Evolutionary conservation across 345 rosid genomes (phyloP), one percentile per base, ranked within the genome.

Genomic region (Toxicodendron radicans): DNA sequence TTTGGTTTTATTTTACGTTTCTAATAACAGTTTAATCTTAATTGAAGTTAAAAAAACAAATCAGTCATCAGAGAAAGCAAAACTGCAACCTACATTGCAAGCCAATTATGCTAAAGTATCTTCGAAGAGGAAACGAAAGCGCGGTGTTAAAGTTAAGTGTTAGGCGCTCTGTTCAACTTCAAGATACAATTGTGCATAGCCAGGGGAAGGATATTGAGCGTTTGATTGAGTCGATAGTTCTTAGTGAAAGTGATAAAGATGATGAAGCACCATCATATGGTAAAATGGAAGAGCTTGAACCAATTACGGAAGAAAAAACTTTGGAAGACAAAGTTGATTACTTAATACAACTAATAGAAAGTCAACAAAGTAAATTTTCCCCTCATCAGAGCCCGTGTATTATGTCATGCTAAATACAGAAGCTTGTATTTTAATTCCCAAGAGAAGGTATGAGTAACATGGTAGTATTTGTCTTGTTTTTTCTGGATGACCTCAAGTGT

Each of bases 351-450:
- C n/a, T n/a, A n/a, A n/a, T n/a, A n/a, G n/a, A n/a, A n/a, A n/a
- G n/a, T n/a, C n/a, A n/a, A n/a, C n/a, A 58, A 62, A 74, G 46
- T 46, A 65, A 58, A 43, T 68, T 71, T 67, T 66, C 66, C 18
- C 69, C 45, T 0, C 32, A 68, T 63, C 72, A 24, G 58, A 53
- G 38, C 60, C 62, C 81, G 13, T 17, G 53, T 43, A n/a, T n/a
- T 18, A 0, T 82, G 71, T 43, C 78, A 71, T 66, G 20, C 75
- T 58, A 74, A 74, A 41, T n/a, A n/a, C n/a, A n/a, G n/a, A n/a
- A n/a, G n/a, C n/a, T n/a, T n/a, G n/a, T n/a, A n/a, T n/a, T n/a
- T 83, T 56, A 83, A 85, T 10, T 83, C 87, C 33, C 87, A 81
- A 76, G 85, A 85, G 82, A 83, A 86, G 92, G 88, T 85, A 57